phyloP scores from a whole-genome alignment of 208 protist species.

The Acanthamoeba sp. region DNA sequence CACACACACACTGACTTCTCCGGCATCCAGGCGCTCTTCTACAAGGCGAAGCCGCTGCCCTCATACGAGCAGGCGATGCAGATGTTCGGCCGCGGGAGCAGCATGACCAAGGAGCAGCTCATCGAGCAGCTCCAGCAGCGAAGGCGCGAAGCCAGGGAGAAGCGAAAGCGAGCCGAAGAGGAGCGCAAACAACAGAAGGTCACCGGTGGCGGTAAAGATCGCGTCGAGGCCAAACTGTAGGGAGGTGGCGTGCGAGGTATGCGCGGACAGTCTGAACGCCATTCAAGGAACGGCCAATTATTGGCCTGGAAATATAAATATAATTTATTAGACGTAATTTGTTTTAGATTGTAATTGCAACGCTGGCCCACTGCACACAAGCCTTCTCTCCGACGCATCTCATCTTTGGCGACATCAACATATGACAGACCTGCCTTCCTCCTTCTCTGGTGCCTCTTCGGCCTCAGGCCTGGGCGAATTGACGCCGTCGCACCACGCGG shows the following conservation, averaged over 20 bases:
- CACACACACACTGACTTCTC: too few species aligned
- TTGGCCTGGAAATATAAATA: background rate
- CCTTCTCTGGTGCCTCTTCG: too few species aligned
- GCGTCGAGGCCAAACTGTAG: background rate
- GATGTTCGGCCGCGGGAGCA: background rate
- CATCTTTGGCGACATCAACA: background rate
- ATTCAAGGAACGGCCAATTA: background rate
- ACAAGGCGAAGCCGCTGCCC: too few species aligned
- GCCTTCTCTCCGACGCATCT: background rate
- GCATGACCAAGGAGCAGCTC: background rate
- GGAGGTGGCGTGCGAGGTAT: too few species aligned
- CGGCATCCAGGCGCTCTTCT: background rate
- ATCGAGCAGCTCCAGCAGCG: background rate
- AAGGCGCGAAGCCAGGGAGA: background rate
- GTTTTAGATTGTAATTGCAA: too few species aligned
- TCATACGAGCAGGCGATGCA: too few species aligned
- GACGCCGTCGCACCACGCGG: too few species aligned
- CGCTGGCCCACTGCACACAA: too few species aligned
- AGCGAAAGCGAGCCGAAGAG: constrained; percentile 19
- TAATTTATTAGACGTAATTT: background rate
- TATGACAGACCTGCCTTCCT: background rate
- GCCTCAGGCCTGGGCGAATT: too few species aligned
- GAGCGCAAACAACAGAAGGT: background rate
- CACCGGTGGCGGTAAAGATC: background rate
- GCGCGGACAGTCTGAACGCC: background rate